Conservation (phyloP, 2,329 filamentous ascomycete species). For the Bertia moriformis region DNA sequence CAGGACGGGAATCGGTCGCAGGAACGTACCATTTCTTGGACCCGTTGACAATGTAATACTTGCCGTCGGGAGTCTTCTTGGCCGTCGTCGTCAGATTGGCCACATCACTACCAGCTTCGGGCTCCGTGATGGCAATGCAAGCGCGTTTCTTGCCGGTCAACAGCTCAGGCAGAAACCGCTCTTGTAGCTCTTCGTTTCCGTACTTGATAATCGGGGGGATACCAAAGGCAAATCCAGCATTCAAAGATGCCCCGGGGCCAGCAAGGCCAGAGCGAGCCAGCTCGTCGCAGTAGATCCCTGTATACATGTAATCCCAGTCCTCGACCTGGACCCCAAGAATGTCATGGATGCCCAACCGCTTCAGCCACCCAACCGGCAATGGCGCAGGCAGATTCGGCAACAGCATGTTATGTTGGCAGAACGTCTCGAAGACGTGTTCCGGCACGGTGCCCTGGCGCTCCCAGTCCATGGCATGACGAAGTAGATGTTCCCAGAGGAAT, state of each 20-base stretch:
- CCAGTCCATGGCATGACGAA: constrained; percentile 52
- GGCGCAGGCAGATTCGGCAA: constrained; percentile 57
- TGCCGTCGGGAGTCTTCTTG: constrained; percentile 43
- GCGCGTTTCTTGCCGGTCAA: constrained; percentile 49
- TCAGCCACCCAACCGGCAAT: constrained; percentile 53
- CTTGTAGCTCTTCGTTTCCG: constrained; percentile 44
- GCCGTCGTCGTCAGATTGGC: constrained; percentile 60
- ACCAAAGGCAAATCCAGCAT: constrained; percentile 59
- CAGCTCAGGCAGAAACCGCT: constrained; percentile 53
- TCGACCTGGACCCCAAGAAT: constrained; percentile 57
- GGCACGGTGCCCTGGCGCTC: constrained; percentile 51
- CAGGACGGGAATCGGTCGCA: background rate
- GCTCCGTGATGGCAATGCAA: constrained; percentile 71
- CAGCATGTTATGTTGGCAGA: constrained; percentile 53
- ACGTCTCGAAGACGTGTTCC: constrained; percentile 46
- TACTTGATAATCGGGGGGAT: constrained; percentile 60
- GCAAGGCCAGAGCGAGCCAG: constrained; percentile 50
- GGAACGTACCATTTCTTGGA: constrained; percentile 60
- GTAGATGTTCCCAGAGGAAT: constrained; percentile 50
- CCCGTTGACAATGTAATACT: constrained; percentile 59
- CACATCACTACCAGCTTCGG: constrained; percentile 60
- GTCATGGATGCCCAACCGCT: constrained; percentile 48
- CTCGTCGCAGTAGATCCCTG: constrained; percentile 57
- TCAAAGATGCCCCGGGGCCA: constrained; percentile 51
- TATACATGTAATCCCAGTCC: constrained; percentile 61